A percentile compares a stretch with the other conserved stretches of the same genome.
phyloP scores from a whole-genome alignment of 441 rosid species.

The Sinapis alba region DNA sequence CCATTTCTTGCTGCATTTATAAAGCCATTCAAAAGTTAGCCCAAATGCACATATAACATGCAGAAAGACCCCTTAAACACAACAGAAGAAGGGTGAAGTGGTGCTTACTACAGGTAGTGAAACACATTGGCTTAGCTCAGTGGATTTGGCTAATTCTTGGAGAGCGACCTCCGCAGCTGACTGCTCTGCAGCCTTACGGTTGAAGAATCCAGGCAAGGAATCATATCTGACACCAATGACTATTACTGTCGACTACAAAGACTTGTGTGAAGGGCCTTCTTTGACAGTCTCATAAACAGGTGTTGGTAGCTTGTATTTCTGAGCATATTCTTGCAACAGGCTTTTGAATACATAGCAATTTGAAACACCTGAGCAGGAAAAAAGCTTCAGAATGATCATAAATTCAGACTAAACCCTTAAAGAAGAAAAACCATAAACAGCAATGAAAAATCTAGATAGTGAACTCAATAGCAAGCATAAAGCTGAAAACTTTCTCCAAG shows the following conservation, averaged over 20 bases:
- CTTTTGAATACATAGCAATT: too few relatives aligned
- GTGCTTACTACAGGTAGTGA: slow-evolving; percentile 81
- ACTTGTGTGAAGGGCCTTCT: slow-evolving; percentile 90
- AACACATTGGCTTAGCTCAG: slow-evolving; percentile 53
- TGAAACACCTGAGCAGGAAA: too few relatives aligned
- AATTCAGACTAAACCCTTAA: too few relatives aligned
- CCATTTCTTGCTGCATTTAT: slow-evolving; percentile 76
- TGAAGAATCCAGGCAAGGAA: slow-evolving; percentile 80
- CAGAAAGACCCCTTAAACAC: too few relatives aligned
- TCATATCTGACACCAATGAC: slow-evolving; percentile 62
- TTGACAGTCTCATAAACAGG: slow-evolving; percentile 79
- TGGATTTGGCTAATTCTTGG: slow-evolving; percentile 62
- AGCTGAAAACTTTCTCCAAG: too few relatives aligned
- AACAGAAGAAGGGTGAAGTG: too few relatives aligned
- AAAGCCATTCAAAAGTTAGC: slow-evolving; percentile 16
- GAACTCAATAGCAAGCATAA: too few relatives aligned
- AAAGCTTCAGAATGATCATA: too few relatives aligned
- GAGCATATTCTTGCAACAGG: slow-evolving; percentile 80
- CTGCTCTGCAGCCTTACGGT: slow-evolving; percentile 93
- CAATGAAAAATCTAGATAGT: too few relatives aligned
- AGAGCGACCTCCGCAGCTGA: slow-evolving; percentile 97
- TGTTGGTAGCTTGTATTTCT: slow-evolving; percentile 63
- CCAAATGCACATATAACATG: slow-evolving; percentile 1
- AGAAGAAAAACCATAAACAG: too few relatives aligned
- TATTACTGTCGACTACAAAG: slow-evolving; percentile 69